phyloP scores from a whole-genome alignment of 2,329 filamentous ascomycete species.

The Neonectria punicea region DNA sequence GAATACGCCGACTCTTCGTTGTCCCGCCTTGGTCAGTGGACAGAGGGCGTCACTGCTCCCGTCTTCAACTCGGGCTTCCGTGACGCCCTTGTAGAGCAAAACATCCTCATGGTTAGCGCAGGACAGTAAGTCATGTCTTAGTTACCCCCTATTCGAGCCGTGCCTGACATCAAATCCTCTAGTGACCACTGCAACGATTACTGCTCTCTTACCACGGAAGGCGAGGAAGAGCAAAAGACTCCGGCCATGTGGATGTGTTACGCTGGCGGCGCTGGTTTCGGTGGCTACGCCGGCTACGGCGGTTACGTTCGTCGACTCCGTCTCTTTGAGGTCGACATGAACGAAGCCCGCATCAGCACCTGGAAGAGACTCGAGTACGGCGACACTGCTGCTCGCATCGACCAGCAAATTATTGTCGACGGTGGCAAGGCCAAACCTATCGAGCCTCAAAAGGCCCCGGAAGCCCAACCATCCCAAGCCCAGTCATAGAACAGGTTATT shows the following conservation, averaged over 20 bases:
- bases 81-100: constrained; percentile 86
- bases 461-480: neutral
- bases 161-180: constrained; percentile 33
- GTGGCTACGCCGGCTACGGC: constrained; percentile 92
- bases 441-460: constrained; percentile 4
- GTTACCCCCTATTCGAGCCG: too few species aligned
- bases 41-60: constrained; percentile 87
- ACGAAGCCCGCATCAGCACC: constrained; percentile 86
- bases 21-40: constrained; percentile 74
- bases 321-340: constrained; percentile 94
- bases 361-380: constrained; percentile 89
- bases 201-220: constrained; percentile 74
- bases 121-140: constrained; percentile 76
- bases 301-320: constrained; percentile 85
- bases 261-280: constrained; percentile 89
- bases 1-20: constrained; percentile 78
- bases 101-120: constrained; percentile 86
- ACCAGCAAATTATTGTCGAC: constrained; percentile 75
- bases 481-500: constrained; percentile 4
- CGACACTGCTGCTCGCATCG: constrained; percentile 62
- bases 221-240: constrained; percentile 57
- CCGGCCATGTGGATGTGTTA: constrained; percentile 98
- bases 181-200: constrained; percentile 98
- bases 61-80: constrained; percentile 92
- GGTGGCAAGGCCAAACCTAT: constrained; percentile 58